Evolutionary conservation across 495 filamentous ascomycete species (phyloP).

Genomic region (Tuber melanosporum): DNA sequence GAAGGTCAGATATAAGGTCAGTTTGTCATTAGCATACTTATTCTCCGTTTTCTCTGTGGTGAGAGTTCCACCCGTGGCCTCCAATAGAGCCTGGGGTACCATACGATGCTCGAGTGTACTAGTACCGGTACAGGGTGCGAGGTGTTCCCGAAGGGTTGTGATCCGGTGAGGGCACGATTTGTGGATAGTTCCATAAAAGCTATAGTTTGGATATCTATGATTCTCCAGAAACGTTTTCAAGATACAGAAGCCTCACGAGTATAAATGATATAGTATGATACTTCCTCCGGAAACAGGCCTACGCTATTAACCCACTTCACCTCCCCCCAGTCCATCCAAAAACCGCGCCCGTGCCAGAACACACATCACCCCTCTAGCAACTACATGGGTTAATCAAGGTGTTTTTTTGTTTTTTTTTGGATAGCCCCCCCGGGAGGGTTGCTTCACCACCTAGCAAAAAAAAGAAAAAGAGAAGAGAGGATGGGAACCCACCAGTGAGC

Average conservation of each 20-base stretch:
- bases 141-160: background rate
- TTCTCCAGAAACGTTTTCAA: background rate
- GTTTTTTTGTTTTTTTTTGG: too few species aligned
- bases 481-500: too few species aligned
- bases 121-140: background rate
- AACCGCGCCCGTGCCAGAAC: too few species aligned
- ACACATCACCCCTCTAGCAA: too few species aligned
- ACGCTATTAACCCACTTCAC: background rate
- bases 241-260: background rate
- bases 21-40: background rate
- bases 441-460: too few species aligned
- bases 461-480: too few species aligned
- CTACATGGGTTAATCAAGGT: too few species aligned
- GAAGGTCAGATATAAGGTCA: background rate
- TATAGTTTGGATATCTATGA: background rate
- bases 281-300: background rate
- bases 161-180: background rate
- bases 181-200: background rate
- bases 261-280: background rate
- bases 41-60: background rate
- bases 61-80: background rate
- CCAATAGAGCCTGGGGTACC: background rate
- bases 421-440: too few species aligned
- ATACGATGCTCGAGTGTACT: too few species aligned
- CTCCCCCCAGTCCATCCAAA: background rate